Evolutionary conservation across 192 early-diverging fungal species (phyloP).

Genomic region (Kickxella alabastrina): DNA sequence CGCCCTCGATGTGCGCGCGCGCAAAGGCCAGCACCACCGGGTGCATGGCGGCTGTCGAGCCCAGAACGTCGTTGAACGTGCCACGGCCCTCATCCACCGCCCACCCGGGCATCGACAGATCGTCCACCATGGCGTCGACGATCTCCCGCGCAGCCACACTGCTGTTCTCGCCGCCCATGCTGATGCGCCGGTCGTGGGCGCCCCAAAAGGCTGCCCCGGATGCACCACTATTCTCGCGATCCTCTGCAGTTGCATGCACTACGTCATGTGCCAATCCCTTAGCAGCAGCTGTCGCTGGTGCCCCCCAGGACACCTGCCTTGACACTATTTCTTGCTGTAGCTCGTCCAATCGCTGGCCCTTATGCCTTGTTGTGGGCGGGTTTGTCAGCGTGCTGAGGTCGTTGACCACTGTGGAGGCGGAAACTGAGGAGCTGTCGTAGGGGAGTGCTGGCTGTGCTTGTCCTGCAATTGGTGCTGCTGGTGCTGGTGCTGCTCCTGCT

Average conservation of each 20-base stretch:
- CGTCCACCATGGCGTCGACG: slow-evolving; percentile 41
- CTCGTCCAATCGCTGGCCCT: too few relatives aligned
- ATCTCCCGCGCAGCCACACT: slow-evolving; percentile 13
- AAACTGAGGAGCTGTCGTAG: slow-evolving; percentile 31
- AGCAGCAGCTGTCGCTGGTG: not conserved
- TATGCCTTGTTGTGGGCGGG: too few relatives aligned
- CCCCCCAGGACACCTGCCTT: slow-evolving; percentile 1
- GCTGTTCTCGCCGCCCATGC: slow-evolving; percentile 15
- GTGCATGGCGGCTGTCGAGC: slow-evolving; percentile 21
- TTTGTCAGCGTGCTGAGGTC: slow-evolving; percentile 2
- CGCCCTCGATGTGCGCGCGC: slow-evolving; percentile 26
- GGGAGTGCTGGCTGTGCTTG: not conserved
- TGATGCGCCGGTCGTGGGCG: slow-evolving; percentile 23
- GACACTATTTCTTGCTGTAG: too few relatives aligned
- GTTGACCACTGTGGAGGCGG: slow-evolving; percentile 25
- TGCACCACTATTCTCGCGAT: slow-evolving; percentile 14
- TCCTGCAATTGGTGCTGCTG: too few relatives aligned
- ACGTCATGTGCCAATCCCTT: not conserved
- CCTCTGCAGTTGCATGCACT: slow-evolving; percentile 4
- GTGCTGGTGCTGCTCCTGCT: too few relatives aligned
- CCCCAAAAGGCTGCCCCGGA: slow-evolving; percentile 38
- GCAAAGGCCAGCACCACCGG: slow-evolving; percentile 37
- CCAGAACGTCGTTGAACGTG: slow-evolving; percentile 42
- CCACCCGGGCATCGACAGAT: slow-evolving; percentile 24
- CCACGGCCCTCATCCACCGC: slow-evolving; percentile 24